phyloP scores from a whole-genome alignment of 2,329 filamentous ascomycete species.

The Malbranchea zuffiana region DNA sequence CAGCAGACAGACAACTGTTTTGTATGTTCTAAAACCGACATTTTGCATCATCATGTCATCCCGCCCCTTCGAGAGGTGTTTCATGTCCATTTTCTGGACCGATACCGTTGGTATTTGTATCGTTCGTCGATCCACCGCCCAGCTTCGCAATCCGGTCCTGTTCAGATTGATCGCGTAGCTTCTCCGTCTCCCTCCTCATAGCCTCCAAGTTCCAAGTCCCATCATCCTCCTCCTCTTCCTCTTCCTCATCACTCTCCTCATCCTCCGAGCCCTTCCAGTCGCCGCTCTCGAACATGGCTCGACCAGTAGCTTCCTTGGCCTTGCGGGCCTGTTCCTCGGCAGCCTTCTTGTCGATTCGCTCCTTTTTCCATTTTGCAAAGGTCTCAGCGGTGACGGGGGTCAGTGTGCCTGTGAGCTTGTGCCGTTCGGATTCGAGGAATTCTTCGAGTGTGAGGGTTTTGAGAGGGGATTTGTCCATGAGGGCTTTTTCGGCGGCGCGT shows the following conservation, averaged over 20 bases:
- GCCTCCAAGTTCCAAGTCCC: constrained; percentile 58
- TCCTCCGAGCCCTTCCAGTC: constrained; percentile 66
- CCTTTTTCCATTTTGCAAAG: constrained; percentile 96
- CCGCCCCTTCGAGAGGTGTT: constrained; percentile 11
- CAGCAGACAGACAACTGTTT: too few relatives aligned
- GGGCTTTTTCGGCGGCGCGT: constrained; percentile 83
- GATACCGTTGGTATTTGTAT: constrained; percentile 2
- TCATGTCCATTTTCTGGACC: constrained; percentile 3
- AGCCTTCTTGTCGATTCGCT: constrained; percentile 86
- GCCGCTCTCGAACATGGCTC: constrained; percentile 91
- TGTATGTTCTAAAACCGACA: too few relatives aligned
- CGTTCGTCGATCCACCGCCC: constrained; percentile 16
- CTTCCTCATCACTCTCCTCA: constrained; percentile 51
- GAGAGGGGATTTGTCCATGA: constrained; percentile 89
- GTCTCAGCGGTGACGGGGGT: constrained; percentile 88
- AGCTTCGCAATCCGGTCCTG: constrained; percentile 50
- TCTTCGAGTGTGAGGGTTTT: constrained; percentile 94
- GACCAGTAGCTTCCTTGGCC: constrained; percentile 90
- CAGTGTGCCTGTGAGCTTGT: constrained; percentile 82
- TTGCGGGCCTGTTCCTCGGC: constrained; percentile 82
- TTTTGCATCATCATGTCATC: too few relatives aligned
- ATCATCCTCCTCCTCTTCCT: constrained; percentile 43
- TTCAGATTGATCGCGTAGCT: constrained; percentile 61
- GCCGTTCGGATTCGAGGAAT: constrained; percentile 89
- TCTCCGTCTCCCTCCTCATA: constrained; percentile 75